phyloP scores from a whole-genome alignment of 441 rosid genomes.

The Kokia cookei region DNA sequence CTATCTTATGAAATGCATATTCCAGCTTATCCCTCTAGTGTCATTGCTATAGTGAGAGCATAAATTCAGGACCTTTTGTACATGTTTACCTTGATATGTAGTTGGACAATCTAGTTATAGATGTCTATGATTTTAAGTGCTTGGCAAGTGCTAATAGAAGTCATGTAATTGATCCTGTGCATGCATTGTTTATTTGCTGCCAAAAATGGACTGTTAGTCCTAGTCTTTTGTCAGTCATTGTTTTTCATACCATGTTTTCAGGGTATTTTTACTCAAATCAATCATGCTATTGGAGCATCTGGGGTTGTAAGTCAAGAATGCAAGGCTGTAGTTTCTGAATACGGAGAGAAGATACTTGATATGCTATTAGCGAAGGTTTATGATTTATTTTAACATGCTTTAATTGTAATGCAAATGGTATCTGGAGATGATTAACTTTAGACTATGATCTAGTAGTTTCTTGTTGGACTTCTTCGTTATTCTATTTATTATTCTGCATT shows the following conservation, averaged over 20 bases:
- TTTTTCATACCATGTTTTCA: constrained; percentile 11
- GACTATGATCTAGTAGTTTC: not conserved
- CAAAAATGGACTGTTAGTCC: not conserved
- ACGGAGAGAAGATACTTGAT: constrained; percentile 57
- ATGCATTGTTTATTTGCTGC: not conserved
- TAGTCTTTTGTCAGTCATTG: not conserved
- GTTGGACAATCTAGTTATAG: not conserved
- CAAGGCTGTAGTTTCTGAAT: constrained; percentile 57
- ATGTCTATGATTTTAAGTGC: not conserved
- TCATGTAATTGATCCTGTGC: not conserved
- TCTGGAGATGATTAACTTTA: not conserved
- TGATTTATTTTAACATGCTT: constrained; percentile 8
- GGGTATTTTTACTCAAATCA: constrained; percentile 62
- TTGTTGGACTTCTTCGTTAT: not conserved
- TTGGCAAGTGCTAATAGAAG: not conserved
- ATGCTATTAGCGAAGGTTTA: constrained; percentile 33
- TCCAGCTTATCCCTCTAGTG: not conserved
- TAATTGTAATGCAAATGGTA: not conserved
- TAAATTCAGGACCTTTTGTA: not conserved
- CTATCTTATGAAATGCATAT: not conserved
- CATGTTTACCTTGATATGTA: not conserved
- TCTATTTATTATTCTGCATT: not conserved
- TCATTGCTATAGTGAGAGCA: not conserved
- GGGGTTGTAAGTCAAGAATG: constrained; percentile 78
- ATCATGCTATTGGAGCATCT: constrained; percentile 80